Conservation (phyloP, 176 grass and related monocot genomes). For the Chrysopogon serrulatus region DNA sequence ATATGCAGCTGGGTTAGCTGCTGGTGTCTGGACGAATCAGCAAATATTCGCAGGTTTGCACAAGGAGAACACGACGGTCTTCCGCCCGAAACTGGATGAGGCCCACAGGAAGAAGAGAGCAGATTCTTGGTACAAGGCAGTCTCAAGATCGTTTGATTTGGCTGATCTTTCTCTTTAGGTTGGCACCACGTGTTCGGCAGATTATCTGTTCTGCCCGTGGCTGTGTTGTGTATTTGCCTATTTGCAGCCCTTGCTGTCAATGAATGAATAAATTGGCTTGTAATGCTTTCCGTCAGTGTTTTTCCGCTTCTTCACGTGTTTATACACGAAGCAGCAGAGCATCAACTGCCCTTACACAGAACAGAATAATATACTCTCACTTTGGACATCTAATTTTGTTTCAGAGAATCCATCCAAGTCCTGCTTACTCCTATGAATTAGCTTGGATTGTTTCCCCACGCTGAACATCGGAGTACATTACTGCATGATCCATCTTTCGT, state of each 20-base stretch:
- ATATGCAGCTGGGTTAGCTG: constrained; percentile 74
- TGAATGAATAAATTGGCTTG: background rate
- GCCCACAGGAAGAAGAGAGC: constrained; percentile 42
- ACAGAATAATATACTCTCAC: no score
- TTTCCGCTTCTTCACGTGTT: no score
- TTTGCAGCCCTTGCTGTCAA: background rate
- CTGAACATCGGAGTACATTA: no score
- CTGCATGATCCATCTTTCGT: no score
- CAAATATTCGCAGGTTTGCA: constrained; percentile 49
- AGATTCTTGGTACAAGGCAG: constrained; percentile 69
- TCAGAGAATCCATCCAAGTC: no score
- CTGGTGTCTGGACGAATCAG: constrained; percentile 54
- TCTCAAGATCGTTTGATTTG: constrained; percentile 72
- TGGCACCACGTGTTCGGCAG: background rate
- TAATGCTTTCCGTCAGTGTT: no score
- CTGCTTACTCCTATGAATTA: no score
- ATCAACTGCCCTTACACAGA: no score
- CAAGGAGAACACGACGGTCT: constrained; percentile 48
- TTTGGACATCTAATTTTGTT: no score
- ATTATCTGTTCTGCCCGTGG: background rate
- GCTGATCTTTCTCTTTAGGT: constrained; percentile 52
- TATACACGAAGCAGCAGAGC: no score
- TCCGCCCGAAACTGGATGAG: constrained; percentile 48
- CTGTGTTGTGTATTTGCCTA: background rate
- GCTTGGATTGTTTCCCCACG: no score